A percentile compares a stretch with the other conserved stretches of the same genome.
Evolutionary conservation across 371 early-diverging fungal species (phyloP).

Genomic region (Mucor velutinosus): DNA sequence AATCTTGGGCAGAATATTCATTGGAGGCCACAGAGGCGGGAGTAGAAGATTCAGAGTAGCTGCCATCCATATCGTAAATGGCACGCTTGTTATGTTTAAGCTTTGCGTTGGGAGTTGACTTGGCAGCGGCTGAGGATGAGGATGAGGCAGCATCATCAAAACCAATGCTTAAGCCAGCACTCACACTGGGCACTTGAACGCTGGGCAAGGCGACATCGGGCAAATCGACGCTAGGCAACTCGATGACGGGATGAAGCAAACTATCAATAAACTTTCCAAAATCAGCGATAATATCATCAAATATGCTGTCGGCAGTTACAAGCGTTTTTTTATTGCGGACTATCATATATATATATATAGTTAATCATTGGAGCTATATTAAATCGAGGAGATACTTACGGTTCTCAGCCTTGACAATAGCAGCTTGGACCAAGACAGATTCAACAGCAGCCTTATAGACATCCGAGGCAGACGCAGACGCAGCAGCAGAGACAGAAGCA

Average conservation of each 20-base stretch:
- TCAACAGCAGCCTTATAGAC: neutral
- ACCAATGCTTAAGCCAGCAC: neutral
- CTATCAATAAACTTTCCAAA: neutral
- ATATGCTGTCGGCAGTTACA: neutral
- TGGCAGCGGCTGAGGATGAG: neutral
- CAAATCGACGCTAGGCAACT: neutral
- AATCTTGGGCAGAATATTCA: slow-evolving; percentile 7
- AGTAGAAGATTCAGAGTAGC: slow-evolving; percentile 6
- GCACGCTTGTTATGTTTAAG: neutral
- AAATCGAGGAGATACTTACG: neutral
- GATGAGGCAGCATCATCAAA: neutral
- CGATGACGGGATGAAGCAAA: neutral
- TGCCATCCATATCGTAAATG: slow-evolving; percentile 13
- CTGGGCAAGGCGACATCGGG: neutral
- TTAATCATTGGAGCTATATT: neutral
- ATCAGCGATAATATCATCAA: neutral
- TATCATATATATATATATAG: neutral
- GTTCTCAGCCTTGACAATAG: neutral
- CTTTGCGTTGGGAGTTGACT: neutral
- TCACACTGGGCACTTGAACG: neutral
- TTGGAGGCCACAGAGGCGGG: neutral
- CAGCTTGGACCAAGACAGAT: neutral
- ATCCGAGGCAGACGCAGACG: neutral
- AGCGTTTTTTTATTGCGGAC: neutral
- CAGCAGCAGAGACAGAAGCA: neutral